Conservation (phyloP, 2,329 filamentous ascomycete genomes). For the Alternaria panax region DNA sequence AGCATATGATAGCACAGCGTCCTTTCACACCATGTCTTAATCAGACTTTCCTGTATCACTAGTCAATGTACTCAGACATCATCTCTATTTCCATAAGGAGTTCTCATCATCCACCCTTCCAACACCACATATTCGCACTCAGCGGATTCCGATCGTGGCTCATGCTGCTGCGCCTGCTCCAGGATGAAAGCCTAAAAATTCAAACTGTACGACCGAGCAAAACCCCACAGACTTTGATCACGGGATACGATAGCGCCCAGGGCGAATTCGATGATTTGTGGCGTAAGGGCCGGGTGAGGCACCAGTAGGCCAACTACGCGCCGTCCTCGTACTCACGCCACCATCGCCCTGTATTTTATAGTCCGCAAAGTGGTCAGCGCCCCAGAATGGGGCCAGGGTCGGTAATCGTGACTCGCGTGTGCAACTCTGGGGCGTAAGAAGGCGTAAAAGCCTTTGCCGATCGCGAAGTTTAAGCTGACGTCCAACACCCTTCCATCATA, state of each 20-base stretch:
- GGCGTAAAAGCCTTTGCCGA: neutral
- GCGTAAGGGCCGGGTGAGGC: neutral
- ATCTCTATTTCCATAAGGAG: neutral
- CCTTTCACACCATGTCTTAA: neutral
- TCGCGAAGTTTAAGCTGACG: neutral
- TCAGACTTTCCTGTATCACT: neutral
- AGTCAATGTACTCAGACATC: neutral
- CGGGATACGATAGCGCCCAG: neutral
- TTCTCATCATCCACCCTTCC: neutral
- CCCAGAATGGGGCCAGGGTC: neutral
- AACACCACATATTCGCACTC: neutral
- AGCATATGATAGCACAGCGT: neutral
- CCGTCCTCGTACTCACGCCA: neutral
- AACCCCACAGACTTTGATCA: neutral
- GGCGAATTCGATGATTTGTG: neutral
- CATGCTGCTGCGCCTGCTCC: neutral
- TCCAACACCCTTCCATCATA: neutral
- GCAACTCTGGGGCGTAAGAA: neutral
- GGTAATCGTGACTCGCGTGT: neutral
- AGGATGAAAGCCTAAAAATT: neutral
- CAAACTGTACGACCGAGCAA: neutral
- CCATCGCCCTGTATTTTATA: neutral
- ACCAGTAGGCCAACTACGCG: neutral
- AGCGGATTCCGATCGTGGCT: neutral
- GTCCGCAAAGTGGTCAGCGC: constrained; percentile 1